Conservation (phyloP, 2,329 filamentous ascomycete species). For the Trichoderma sp. region DNA sequence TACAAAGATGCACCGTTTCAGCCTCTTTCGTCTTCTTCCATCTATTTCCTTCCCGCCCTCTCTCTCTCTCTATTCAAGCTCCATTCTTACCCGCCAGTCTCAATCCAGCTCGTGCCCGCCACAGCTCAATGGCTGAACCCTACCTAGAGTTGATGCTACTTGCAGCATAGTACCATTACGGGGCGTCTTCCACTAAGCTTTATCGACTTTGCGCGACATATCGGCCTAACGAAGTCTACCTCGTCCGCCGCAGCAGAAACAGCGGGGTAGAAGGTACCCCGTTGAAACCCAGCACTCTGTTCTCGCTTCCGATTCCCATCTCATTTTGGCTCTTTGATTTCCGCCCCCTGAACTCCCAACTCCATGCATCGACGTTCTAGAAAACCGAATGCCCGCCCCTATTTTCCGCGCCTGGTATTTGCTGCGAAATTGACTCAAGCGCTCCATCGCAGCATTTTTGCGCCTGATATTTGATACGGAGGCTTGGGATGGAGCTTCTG, state of each 20-base stretch:
- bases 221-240: constrained; percentile 2
- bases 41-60: no score
- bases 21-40: no score
- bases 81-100: no score
- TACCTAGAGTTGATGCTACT: not conserved
- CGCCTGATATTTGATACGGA: constrained; percentile 3
- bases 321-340: constrained; percentile 7
- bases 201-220: not conserved
- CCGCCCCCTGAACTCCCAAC: constrained; percentile 4
- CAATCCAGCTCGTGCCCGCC: not conserved
- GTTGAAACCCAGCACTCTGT: not conserved
- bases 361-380: constrained; percentile 6
- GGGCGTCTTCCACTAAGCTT: not conserved
- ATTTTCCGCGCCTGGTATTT: not conserved
- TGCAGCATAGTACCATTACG: no score
- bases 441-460: not conserved
- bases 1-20: no score
- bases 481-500: not conserved
- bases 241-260: not conserved
- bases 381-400: constrained; percentile 7
- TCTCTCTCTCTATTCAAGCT: not conserved
- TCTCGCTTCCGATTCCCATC: constrained; percentile 12
- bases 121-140: not conserved
- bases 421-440: not conserved
- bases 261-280: not conserved